Conservation (phyloP, 306 rosid species). For the Glycine tomentella region DNA sequence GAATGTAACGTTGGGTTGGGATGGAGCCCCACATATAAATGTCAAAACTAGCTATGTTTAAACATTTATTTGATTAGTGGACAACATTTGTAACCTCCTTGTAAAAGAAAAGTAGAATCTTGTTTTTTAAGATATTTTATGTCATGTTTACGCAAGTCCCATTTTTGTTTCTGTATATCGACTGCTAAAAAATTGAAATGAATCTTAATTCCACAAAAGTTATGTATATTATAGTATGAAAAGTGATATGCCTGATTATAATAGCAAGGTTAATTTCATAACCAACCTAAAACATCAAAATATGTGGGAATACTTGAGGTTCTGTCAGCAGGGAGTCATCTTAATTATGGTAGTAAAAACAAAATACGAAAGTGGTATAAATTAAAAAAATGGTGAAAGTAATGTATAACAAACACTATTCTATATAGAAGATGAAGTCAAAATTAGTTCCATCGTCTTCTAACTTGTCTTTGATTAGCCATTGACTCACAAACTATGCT, state of each 20-base stretch:
- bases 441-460: slow-evolving; percentile 4
- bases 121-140: background rate
- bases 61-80: background rate
- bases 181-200: background rate
- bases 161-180: too few relatives aligned
- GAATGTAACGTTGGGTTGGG: background rate
- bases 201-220: background rate
- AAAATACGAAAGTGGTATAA: too few relatives aligned
- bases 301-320: background rate
- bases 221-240: background rate
- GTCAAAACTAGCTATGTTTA: background rate
- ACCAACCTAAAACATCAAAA: too few relatives aligned
- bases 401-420: background rate
- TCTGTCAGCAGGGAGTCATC: background rate
- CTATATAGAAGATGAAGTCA: background rate
- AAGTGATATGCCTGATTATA: background rate
- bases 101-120: too few relatives aligned
- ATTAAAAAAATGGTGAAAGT: background rate
- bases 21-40: background rate
- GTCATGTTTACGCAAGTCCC: background rate
- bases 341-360: background rate
- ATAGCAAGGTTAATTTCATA: too few relatives aligned
- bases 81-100: too few relatives aligned
- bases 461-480: background rate
- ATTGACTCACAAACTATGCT: too few relatives aligned